Base-by-base conservation (phyloP, 495 filamentous ascomycete genomes). In the Massariosphaeria phaeospora region DNA sequence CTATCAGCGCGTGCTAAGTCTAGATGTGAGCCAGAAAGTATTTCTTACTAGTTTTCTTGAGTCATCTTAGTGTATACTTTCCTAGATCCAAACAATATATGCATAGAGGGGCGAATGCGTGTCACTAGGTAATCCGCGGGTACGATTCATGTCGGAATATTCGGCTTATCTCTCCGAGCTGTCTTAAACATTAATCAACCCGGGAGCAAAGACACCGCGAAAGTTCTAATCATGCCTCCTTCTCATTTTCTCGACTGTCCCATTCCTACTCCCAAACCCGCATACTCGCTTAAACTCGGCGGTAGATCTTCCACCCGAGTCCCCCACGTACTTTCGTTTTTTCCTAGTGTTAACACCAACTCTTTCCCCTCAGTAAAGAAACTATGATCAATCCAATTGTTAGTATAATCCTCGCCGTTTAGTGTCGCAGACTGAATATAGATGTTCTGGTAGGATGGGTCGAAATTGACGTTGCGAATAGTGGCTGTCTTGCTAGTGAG, bases 401-500 rank as follows among this genome's bases (percentile, higher is more conserved):
- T 76, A 3, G 73, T 75, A 69, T 76, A 79, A 0, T 65, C 34
- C 55, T 73, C 61, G 0, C 75, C 77, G 62, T 80, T 69, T 29
- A 76, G 64, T 26, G 67, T 80, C 3, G 70, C 77, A 30, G 67
- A 76, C 53, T 80, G 78, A 21, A 80, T 76, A 52, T 74, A 80
- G 11, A 73, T 64, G 20, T 72, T 68, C 44, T 74, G 52, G 38
- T 88, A 87, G 1, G 48, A 71, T 0, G 82, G 69, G 52, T 89
- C 85, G 61, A 88, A 88, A 40, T 80, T 81, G 2, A 78, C 63
- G 20, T 76, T 80, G 7, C 73, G 67, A 3, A 90, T 66, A 0
- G 71, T 76, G 1, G 86, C 84, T 2, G 75, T 83, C 34, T 79
- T 79, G 23, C 77, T 74, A 0, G 84, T 88, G 2, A 83, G 40